Evolutionary conservation across 2,329 filamentous ascomycete species (phyloP), one percentile per base, ranked within the genome.

Genomic region (Corinectria fuckeliana): DNA sequence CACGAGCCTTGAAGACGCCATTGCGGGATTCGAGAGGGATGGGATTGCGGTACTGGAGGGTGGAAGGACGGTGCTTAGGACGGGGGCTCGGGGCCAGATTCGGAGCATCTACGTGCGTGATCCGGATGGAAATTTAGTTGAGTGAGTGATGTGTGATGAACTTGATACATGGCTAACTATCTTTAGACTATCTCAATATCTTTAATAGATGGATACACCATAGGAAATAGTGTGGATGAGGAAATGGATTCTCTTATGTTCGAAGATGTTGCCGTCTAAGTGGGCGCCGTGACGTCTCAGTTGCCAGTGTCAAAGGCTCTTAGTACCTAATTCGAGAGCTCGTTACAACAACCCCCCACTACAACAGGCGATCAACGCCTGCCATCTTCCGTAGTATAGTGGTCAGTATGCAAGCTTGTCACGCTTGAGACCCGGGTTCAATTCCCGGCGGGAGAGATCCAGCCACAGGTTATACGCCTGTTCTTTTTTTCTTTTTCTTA

Each of bases 71-170:
- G 85, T 88, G 4, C 70, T 76, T 11, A 75, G 86, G 44, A 87
- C 82, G 0, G 86, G 86, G 2, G 85, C 86, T 0, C 74, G 76
- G 52, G 85, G 85, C 0, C 79, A 74, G 56, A 73, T 89, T 42
- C 75, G 78, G 51, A 88, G 85, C 70, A 76, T 88, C 2, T 88
- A 88, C 72, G 79, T 85, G 50, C 75, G 85, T 34, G 86, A 88
- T 72, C 85, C 85, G 2, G 86, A 88, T 72, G 83, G 81, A 5
- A 88, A 88, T 70, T 65, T 88, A 63, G 80, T 88, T 38, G 86
- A 88, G 85, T 88, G 67, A 70, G 83, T 76, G 1, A 8, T n/a
- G 7, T 36, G 32, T 36, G n/a, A 14, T 4, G n/a, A 36, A 3
- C 18, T 18, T 3, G n/a, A 36, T 36, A 36, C n/a, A 2, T 18